Evolutionary conservation across 345 rosid genomes (phyloP), one percentile per base, ranked within the genome.

Genomic region (Pistacia integerrima): DNA sequence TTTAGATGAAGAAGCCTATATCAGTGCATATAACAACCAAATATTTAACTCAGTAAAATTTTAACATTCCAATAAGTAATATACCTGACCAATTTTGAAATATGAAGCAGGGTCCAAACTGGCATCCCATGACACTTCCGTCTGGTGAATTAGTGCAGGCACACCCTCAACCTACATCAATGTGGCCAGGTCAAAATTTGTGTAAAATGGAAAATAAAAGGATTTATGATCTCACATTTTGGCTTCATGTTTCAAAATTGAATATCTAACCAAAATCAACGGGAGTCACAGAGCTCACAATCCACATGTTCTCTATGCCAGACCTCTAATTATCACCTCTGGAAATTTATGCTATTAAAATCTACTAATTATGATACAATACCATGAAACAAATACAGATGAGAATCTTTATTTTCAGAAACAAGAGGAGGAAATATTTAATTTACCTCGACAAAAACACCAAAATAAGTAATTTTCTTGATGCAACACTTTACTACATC

Each of bases 41-140:
- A 52, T 28, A 17, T 18, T 69, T 41, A 8, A 78, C 62, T 49
- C 20, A 9, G 72, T 61, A 65, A 14, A 66, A 72, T 75, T 62
- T 55, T 44, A 66, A 22, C 60, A 76, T 14, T 61, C 33, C 66
- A 33, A 22, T 58, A 78, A 70, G 18, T 18, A 52, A 65, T 68
- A 69, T 88, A 91, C 99, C 99, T 95, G 97, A 73, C 94, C 99
- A 74, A 92, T 81, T 87, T 91, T 89, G 78, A 90, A 91, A 87
- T 79, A 85, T 62, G 97, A 88, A 65, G 87, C 87, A 80, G 94
- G 97, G 82, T 93, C 97, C 85, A 93, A 87, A 22, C 98, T 91
- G 70, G 97, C 92, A 92, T 92, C 94, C 99, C 98, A 96, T 71
- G 98, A 96, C 65, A 96, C 93, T 80, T 96, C 98, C 4, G 93